Evolutionary conservation across 257 asterid genomes (phyloP).

Genomic region (Fraxinus pennsylvanica): DNA sequence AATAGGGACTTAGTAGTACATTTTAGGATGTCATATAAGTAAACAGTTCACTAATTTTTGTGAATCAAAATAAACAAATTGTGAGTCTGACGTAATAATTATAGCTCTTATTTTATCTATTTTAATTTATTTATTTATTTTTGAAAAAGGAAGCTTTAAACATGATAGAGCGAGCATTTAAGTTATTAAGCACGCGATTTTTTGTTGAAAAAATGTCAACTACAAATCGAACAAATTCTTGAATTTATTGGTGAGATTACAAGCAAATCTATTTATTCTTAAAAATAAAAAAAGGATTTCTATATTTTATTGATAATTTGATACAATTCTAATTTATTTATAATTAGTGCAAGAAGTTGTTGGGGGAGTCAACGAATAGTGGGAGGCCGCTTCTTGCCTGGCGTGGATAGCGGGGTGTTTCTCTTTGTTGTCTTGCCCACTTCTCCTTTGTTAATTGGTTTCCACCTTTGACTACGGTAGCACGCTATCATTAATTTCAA

Average conservation of each 20-base stretch:
- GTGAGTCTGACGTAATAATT: no score
- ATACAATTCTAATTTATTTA: no score
- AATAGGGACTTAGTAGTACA: no score
- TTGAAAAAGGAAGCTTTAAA: no score
- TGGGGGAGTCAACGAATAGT: not conserved
- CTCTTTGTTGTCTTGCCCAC: not conserved
- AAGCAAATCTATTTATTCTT: no score
- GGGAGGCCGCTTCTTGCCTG: slow-evolving; percentile 11
- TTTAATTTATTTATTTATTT: no score
- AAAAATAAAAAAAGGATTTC: not conserved
- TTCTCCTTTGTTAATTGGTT: not conserved
- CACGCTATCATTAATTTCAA: not conserved
- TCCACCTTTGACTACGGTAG: not conserved
- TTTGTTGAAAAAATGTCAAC: not conserved
- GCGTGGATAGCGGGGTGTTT: not conserved
- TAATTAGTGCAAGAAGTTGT: not conserved
- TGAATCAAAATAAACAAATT: no score
- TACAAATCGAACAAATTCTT: not conserved
- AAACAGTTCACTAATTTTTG: no score
- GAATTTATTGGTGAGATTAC: not conserved
- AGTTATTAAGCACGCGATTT: no score
- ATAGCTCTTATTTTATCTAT: no score
- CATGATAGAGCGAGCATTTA: no score
- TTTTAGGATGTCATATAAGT: no score
- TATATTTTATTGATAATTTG: not conserved